A percentile compares a stretch with the other conserved stretches of the same genome.
These are phyloP conservation scores for Starmera stellimalicola DNA, from an alignment of 1,139 yeast species.

Conservation along the genomic window DNA sequence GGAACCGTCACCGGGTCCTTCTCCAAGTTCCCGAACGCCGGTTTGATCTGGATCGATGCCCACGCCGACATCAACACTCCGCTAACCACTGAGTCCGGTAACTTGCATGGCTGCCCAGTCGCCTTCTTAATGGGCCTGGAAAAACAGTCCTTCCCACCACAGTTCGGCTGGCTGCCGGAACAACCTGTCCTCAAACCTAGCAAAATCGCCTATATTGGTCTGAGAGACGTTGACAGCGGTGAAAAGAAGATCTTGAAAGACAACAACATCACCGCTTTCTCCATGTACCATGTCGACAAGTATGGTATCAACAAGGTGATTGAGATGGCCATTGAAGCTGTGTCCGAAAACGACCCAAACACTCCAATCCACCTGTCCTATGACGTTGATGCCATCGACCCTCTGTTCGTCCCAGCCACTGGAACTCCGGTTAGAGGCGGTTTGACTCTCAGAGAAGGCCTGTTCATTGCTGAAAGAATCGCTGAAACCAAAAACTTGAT, in stretches of 20 bases:
- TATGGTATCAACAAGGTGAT: conserved; percentile 88
- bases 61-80: conserved; percentile 97
- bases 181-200: conserved; percentile 41
- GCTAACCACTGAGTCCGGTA: conserved; percentile 78
- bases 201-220: conserved; percentile 85
- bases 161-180: conserved; percentile 70
- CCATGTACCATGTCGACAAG: conserved; percentile 95
- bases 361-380: conserved; percentile 83
- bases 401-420: conserved; percentile 89
- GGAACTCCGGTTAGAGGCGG: conserved; percentile 99
- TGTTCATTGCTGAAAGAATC: conserved; percentile 83
- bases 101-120: conserved; percentile 94
- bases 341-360: conserved; percentile 60
- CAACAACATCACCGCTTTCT: conserved; percentile 70
- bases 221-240: conserved; percentile 85
- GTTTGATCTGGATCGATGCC: conserved; percentile 94
- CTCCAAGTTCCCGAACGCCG: conserved; percentile 74
- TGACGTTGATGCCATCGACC: conserved; percentile 97
- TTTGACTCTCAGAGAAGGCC: conserved; percentile 85
- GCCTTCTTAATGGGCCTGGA: conserved; percentile 80
- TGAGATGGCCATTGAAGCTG: conserved; percentile 77
- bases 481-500: conserved; percentile 82
- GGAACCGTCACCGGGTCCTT: conserved; percentile 86
- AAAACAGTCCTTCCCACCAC: conserved; percentile 46
- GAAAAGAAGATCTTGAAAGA: conserved; percentile 71